These are phyloP conservation scores for Fusarium sp. DNA, from an alignment of 2,329 filamentous ascomycete species.

Conservation along the genomic window DNA sequence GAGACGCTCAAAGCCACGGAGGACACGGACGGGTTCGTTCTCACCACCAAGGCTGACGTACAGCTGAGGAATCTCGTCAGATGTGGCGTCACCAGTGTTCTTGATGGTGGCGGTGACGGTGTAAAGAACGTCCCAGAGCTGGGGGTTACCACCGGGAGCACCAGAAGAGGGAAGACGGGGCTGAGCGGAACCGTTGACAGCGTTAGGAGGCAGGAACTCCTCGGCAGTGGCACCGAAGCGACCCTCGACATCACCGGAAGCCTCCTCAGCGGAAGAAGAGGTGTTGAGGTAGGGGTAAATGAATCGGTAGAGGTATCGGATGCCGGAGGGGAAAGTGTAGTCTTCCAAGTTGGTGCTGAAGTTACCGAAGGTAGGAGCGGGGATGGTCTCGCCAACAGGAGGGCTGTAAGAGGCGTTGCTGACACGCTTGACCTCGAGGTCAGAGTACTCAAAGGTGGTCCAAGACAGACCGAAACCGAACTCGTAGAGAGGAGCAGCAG, in stretches of 20 bases:
- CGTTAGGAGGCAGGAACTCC: slow-evolving; percentile 70
- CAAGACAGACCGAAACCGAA: slow-evolving; percentile 86
- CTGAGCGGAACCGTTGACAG: slow-evolving; percentile 67
- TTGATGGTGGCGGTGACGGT: slow-evolving; percentile 74
- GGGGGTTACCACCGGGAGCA: slow-evolving; percentile 71
- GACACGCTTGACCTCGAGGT: slow-evolving; percentile 68
- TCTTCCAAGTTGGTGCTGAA: slow-evolving; percentile 71
- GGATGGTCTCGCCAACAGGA: slow-evolving; percentile 69
- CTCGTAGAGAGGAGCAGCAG: slow-evolving; percentile 75
- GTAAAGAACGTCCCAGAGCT: slow-evolving; percentile 76
- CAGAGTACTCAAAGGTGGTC: slow-evolving; percentile 81
- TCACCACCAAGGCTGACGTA: slow-evolving; percentile 86
- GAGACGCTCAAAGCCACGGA: slow-evolving; percentile 86
- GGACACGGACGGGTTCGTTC: slow-evolving; percentile 72
- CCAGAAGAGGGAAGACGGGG: slow-evolving; percentile 63
- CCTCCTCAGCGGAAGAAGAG: slow-evolving; percentile 65
- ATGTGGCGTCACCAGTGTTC: slow-evolving; percentile 74
- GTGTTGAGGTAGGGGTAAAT: slow-evolving; percentile 81
- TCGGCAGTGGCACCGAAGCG: slow-evolving; percentile 68
- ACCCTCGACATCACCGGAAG: slow-evolving; percentile 65
- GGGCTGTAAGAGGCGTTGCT: slow-evolving; percentile 64
- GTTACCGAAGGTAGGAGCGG: slow-evolving; percentile 74
- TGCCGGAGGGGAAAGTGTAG: slow-evolving; percentile 73
- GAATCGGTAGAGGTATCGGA: slow-evolving; percentile 64
- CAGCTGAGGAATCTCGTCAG: slow-evolving; percentile 80